A percentile compares a stretch with the other conserved stretches of the same genome.
These are phyloP conservation scores for Russula olivacea DNA, from an alignment of 768 basidiomycete genomes.

Conservation along the genomic window DNA sequence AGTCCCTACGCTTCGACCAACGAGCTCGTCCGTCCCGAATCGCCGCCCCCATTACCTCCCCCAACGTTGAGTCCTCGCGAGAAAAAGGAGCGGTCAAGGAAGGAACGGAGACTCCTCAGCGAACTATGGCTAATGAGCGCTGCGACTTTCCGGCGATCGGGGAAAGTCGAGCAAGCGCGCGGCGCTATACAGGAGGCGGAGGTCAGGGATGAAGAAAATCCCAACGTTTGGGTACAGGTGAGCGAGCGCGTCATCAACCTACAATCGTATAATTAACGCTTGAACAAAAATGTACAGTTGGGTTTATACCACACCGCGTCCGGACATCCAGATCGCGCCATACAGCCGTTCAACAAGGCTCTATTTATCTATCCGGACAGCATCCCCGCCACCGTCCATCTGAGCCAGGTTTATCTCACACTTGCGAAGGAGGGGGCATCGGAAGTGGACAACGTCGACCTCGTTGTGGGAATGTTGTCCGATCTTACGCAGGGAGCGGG, in stretches of 20 bases:
- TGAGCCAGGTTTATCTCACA: conserved; percentile 67
- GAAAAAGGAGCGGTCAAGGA: conserved; percentile 37
- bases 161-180: conserved; percentile 84
- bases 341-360: conserved; percentile 79
- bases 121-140: conserved; percentile 93
- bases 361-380: conserved; percentile 82
- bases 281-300: conserved; percentile 41
- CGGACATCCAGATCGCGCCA: conserved; percentile 52
- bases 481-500: conserved; percentile 72
- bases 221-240: conserved; percentile 94
- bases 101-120: conserved; percentile 64
- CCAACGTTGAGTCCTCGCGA: conserved; percentile 26
- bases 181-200: conserved; percentile 96
- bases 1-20: conserved; percentile 33
- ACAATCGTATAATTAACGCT: neutral
- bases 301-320: conserved; percentile 66
- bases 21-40: conserved; percentile 30
- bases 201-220: conserved; percentile 75
- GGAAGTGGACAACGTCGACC: conserved; percentile 52
- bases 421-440: conserved; percentile 30
- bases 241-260: conserved; percentile 25
- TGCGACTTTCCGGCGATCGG: conserved; percentile 85
- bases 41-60: conserved; percentile 40
- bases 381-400: conserved; percentile 69
- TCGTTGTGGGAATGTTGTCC: conserved; percentile 76